Conservation (phyloP, 768 basidiomycete species). For the Calocera viscosa region DNA sequence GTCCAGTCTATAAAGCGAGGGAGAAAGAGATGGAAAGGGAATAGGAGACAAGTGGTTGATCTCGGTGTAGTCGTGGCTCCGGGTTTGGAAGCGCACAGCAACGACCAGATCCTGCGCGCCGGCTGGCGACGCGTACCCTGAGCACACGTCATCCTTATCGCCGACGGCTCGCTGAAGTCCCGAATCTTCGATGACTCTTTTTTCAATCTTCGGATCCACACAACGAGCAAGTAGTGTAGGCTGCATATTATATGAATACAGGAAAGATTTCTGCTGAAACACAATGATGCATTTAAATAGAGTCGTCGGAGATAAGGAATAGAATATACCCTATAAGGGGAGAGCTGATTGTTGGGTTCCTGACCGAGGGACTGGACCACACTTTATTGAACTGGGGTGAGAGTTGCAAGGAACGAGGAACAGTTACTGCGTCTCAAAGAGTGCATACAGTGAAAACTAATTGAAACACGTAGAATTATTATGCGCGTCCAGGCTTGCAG, state of each 20-base stretch:
- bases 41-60: neutral
- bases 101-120: neutral
- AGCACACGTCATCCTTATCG: neutral
- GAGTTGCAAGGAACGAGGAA: too few relatives aligned
- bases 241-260: neutral
- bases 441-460: too few relatives aligned
- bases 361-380: too few relatives aligned
- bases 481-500: too few relatives aligned
- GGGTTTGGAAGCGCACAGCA: neutral
- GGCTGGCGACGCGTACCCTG: neutral
- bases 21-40: neutral
- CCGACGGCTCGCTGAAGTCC: neutral
- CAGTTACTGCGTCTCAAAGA: too few relatives aligned
- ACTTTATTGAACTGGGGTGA: too few relatives aligned
- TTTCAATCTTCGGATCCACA: neutral
- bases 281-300: too few relatives aligned
- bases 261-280: neutral
- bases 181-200: neutral
- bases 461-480: too few relatives aligned
- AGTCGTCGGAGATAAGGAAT: too few relatives aligned
- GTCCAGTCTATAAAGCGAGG: neutral
- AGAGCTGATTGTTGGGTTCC: too few relatives aligned
- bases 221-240: neutral
- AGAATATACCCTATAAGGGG: too few relatives aligned
- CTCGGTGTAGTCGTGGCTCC: neutral